Evolutionary conservation across 768 basidiomycete species (phyloP).

Genomic region (Myochromella boudieri): DNA sequence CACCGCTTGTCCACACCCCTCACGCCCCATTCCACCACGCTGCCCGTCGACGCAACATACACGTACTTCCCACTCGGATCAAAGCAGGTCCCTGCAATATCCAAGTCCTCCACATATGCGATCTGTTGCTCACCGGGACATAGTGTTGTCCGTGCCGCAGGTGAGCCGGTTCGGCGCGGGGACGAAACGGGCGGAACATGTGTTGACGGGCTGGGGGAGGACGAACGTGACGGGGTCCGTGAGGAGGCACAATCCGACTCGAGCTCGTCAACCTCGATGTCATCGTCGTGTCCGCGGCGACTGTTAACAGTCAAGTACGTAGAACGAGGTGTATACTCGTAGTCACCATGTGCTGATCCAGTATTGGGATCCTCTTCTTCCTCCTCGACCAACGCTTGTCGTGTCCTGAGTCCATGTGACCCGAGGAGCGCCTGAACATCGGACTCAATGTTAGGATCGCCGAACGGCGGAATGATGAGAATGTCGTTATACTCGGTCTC

Average conservation of each 20-base stretch:
- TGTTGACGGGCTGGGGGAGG: conserved; percentile 45
- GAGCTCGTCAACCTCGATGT: conserved; percentile 49
- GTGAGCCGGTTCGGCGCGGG: conserved; percentile 10
- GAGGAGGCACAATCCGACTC: conserved; percentile 59
- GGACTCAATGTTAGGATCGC: conserved; percentile 53
- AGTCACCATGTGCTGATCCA: conserved; percentile 28
- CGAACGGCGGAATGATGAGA: conserved; percentile 55
- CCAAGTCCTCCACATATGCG: conserved; percentile 37
- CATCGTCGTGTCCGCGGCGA: conserved; percentile 25
- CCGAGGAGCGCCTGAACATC: conserved; percentile 57
- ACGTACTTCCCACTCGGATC: conserved; percentile 67
- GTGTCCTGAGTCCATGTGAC: conserved; percentile 44
- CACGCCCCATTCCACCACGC: conserved; percentile 78
- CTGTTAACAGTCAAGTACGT: conserved; percentile 3
- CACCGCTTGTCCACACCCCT: conserved; percentile 71
- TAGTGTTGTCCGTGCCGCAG: conserved; percentile 11
- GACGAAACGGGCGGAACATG: conserved; percentile 15
- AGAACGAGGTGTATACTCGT: conserved; percentile 23
- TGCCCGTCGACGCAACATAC: conserved; percentile 65
- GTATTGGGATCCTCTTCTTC: conserved; percentile 28
- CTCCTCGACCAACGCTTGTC: conserved; percentile 19
- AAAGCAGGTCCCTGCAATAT: conserved; percentile 73
- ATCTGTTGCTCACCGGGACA: conserved; percentile 3
- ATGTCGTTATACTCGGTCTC: conserved; percentile 45
- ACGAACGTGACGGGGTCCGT: conserved; percentile 26